Evolutionary conservation across 495 filamentous ascomycete genomes (phyloP), one percentile per base, ranked within the genome.

Genomic region (Paragyromitra xinjiangensis): DNA sequence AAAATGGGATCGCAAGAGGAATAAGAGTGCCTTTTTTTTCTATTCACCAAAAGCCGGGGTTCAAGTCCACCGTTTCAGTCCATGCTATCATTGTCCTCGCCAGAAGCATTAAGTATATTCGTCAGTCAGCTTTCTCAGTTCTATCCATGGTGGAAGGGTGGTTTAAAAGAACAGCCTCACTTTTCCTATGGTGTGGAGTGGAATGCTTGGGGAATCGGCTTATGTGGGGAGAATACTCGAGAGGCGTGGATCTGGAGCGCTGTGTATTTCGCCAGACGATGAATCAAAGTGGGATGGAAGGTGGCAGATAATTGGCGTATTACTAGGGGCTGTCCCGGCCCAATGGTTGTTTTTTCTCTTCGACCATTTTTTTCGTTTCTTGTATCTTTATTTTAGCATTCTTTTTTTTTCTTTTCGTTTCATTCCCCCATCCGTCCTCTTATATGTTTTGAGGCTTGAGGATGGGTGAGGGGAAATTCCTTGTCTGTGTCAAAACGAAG

Each of bases 311-410:
- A 51, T 66, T 16, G 29, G 29, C 40, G 16, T 29, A 64, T 34
- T 71, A 39, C 51, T 62, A 58, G 67, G 16, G 37, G 42, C 42
- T 50, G 39, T 58, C 37, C 39, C 48, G 24, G 39, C 42, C 51
- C 68, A 64, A 73, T 77, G 51, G 48, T 61, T 42, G 51, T 65
- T 65, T 48, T 64, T 69, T 68, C 37, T 40, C 64, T 68, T 58
- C 48, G 37, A 39, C 58, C 68, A 19, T 61, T 75, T 76, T 75
- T 19, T 76, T 77, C 69, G 50, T 66, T 77, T 77, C 74, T 77
- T 77, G 74, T 77, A 77, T 77, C 74, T 77, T 77, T 73, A 77
- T 62, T 77, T 77, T 50, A 59, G 69, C 69, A 66, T 63, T 73
- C 40, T 62, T 69, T 53, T 63, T 37, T 71, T 77, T 64, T 34